Evolutionary conservation across 139 green algal species (phyloP).

Genomic region (Chlorella sp.): DNA sequence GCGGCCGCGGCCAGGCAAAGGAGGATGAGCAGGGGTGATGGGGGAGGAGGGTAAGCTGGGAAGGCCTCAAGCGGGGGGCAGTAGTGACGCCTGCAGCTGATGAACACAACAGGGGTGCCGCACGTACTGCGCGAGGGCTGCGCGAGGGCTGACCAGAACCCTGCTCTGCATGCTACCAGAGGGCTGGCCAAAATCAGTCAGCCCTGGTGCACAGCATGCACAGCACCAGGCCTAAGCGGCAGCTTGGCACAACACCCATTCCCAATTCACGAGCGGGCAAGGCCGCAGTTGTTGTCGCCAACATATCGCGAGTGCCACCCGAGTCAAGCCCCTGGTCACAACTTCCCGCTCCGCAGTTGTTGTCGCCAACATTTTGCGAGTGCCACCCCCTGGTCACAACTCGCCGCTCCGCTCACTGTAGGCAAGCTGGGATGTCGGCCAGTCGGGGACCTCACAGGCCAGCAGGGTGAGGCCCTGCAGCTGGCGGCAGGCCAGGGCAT

Average conservation of each 20-base stretch:
- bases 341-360: no score
- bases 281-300: no score
- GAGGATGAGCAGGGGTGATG: neutral
- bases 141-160: no score
- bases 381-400: neutral
- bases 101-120: no score
- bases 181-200: no score
- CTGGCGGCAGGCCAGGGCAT: slow-evolving; percentile 17
- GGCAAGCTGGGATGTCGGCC: neutral
- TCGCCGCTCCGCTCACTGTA: neutral
- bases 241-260: no score
- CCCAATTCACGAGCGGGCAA: no score
- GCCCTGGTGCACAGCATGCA: neutral
- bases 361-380: no score
- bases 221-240: neutral
- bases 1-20: neutral
- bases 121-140: neutral
- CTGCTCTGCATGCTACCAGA: no score
- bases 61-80: neutral
- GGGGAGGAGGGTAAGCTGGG: neutral
- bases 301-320: no score
- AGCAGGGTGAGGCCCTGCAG: slow-evolving; percentile 14
- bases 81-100: neutral
- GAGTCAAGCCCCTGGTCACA: no score
- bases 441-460: neutral